These are phyloP conservation scores for Capronia coronata DNA, from an alignment of 2,329 filamentous ascomycete species.

Conservation along the genomic window DNA sequence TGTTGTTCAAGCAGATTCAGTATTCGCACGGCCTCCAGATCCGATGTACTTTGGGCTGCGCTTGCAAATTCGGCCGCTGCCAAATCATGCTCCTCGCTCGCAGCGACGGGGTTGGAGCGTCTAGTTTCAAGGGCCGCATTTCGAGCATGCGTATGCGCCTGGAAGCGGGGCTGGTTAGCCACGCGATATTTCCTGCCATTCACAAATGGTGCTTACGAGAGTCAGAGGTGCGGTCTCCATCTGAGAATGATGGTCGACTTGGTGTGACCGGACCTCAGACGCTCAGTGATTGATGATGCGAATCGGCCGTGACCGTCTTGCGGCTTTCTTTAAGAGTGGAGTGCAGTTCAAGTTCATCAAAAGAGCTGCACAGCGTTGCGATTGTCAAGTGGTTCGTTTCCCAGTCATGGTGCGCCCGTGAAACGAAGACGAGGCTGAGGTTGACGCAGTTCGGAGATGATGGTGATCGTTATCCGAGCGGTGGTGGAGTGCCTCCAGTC, in stretches of 20 bases:
- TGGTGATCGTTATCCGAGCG: too few relatives aligned
- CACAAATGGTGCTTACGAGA: slow-evolving; percentile 44
- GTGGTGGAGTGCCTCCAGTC: too few relatives aligned
- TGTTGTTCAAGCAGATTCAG: slow-evolving; percentile 80
- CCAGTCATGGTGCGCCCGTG: too few relatives aligned
- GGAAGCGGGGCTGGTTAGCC: slow-evolving; percentile 25
- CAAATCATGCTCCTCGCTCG: slow-evolving; percentile 78
- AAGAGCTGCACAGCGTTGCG: too few relatives aligned
- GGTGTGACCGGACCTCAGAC: neutral
- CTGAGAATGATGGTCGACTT: slow-evolving; percentile 2
- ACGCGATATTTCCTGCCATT: slow-evolving; percentile 2
- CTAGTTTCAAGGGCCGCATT: slow-evolving; percentile 69
- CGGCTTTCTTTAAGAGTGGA: too few relatives aligned
- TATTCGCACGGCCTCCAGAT: slow-evolving; percentile 71
- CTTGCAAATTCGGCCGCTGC: slow-evolving; percentile 84
- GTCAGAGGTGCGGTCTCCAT: slow-evolving; percentile 68
- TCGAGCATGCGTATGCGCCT: slow-evolving; percentile 84
- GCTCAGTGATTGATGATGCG: neutral
- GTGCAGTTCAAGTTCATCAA: too few relatives aligned
- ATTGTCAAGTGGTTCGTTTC: too few relatives aligned
- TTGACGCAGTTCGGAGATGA: too few relatives aligned
- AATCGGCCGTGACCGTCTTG: neutral
- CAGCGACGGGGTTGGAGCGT: slow-evolving; percentile 65
- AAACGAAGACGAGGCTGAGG: too few relatives aligned
- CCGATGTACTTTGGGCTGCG: slow-evolving; percentile 65